These are phyloP conservation scores for Candida insectorum DNA, from an alignment of 805 yeast genomes.

Conservation along the genomic window DNA sequence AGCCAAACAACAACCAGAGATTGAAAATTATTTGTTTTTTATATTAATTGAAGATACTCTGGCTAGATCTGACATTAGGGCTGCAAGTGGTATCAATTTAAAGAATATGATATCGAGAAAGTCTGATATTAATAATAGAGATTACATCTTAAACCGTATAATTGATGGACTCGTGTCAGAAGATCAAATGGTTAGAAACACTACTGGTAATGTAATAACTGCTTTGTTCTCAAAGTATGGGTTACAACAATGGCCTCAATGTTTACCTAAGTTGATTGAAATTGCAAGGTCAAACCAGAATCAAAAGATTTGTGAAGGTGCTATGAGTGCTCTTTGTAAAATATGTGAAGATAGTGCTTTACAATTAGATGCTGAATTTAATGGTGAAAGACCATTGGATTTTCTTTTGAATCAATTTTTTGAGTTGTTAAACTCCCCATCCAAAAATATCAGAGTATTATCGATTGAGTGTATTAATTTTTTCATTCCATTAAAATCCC, in stretches of 20 bases:
- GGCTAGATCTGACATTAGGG: conserved; percentile 59
- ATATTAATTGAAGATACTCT: conserved; percentile 55
- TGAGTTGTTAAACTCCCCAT: conserved; percentile 39
- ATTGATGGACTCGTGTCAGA: conserved; percentile 53
- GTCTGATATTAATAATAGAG: conserved; percentile 17
- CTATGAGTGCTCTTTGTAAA: conserved; percentile 76
- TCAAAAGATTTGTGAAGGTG: conserved; percentile 57
- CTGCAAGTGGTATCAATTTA: conserved; percentile 83
- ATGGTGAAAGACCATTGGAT: conserved; percentile 65
- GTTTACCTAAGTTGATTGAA: conserved; percentile 65
- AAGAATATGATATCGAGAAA: conserved; percentile 65
- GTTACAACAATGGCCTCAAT: conserved; percentile 66
- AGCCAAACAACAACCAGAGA: conserved; percentile 71
- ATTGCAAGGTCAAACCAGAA: conserved; percentile 41
- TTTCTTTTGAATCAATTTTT: conserved; percentile 61
- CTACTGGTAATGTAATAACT: conserved; percentile 88
- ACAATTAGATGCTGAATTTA: conserved; percentile 60
- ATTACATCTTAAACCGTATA: conserved; percentile 41
- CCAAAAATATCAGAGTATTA: conserved; percentile 54
- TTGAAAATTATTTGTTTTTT: conserved; percentile 74
- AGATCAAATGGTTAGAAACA: conserved; percentile 68
- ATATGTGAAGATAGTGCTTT: conserved; percentile 85
- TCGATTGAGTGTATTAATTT: conserved; percentile 73
- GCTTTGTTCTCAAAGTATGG: conserved; percentile 72
- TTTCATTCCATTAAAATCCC: conserved; percentile 68